phyloP scores from a whole-genome alignment of 768 basidiomycete genomes.

The Mycena alexandri region DNA sequence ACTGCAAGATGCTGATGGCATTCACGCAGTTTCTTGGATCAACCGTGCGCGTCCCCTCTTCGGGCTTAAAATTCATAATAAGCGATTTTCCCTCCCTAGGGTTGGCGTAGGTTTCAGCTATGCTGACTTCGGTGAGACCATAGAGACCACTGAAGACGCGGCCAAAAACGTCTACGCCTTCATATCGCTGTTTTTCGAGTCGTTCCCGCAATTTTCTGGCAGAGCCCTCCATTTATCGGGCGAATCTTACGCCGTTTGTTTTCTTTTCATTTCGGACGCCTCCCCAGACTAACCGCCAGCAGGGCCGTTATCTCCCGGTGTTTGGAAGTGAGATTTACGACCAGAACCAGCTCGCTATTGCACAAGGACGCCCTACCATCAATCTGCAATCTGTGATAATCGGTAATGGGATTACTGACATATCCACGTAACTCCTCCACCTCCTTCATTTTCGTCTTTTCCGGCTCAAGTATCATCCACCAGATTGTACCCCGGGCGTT shows the following conservation, averaged over 20 bases:
- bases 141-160: slow-evolving; percentile 85
- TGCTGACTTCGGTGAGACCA: slow-evolving; percentile 74
- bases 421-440: slow-evolving; percentile 51
- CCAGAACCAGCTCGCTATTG: slow-evolving; percentile 71
- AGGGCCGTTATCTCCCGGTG: slow-evolving; percentile 80
- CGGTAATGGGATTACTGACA: slow-evolving; percentile 65
- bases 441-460: neutral
- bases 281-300: slow-evolving; percentile 27
- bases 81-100: slow-evolving; percentile 44
- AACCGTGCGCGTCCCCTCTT: slow-evolving; percentile 54
- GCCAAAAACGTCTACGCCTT: slow-evolving; percentile 83
- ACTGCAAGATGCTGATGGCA: too few relatives aligned
- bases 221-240: slow-evolving; percentile 80
- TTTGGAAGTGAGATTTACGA: slow-evolving; percentile 86
- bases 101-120: slow-evolving; percentile 82
- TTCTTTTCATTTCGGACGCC: neutral
- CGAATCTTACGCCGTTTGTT: slow-evolving; percentile 81
- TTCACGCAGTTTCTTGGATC: slow-evolving; percentile 66
- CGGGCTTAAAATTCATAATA: neutral
- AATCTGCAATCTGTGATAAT: slow-evolving; percentile 83
- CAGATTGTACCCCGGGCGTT: slow-evolving; percentile 61
- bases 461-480: slow-evolving; percentile 16
- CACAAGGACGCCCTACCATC: slow-evolving; percentile 68
- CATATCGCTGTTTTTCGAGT: slow-evolving; percentile 83
- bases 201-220: slow-evolving; percentile 79